These are phyloP conservation scores for Ogataea kodamae DNA, from an alignment of 805 yeast species.

Conservation along the genomic window DNA sequence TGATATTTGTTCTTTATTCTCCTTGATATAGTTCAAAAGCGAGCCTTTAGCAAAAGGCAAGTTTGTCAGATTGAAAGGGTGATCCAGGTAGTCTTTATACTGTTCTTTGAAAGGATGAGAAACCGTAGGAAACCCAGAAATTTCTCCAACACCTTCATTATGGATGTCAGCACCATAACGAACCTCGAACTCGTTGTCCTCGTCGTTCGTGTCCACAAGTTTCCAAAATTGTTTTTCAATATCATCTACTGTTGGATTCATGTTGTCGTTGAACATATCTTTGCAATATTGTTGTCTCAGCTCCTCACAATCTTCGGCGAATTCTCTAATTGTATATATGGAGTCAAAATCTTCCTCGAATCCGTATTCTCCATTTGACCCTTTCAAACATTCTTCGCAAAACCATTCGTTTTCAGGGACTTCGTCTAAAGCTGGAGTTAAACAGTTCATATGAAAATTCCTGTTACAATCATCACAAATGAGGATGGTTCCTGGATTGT, in stretches of 20 bases:
- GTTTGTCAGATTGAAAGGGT: constrained; percentile 74
- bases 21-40: constrained; percentile 54
- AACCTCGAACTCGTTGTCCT: constrained; percentile 51
- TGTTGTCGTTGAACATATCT: constrained; percentile 27
- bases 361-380: constrained; percentile 78
- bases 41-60: constrained; percentile 71
- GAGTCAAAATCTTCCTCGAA: constrained; percentile 66
- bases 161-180: constrained; percentile 87
- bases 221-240: constrained; percentile 71
- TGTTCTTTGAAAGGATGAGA: constrained; percentile 22
- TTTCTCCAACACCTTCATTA: constrained; percentile 57
- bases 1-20: constrained; percentile 54
- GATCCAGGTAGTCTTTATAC: constrained; percentile 40
- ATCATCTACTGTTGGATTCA: constrained; percentile 37
- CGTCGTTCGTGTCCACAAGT: constrained; percentile 26
- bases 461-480: constrained; percentile 75
- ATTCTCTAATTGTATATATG: constrained; percentile 46
- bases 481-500: constrained; percentile 45
- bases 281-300: constrained; percentile 45
- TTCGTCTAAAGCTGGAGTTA: constrained; percentile 49
- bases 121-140: constrained; percentile 70
- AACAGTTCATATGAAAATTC: constrained; percentile 64
- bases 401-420: constrained; percentile 69
- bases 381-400: constrained; percentile 80
- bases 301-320: constrained; percentile 50